Percentiles rank a stretch among this genome's conserved stretches.
These are phyloP conservation scores for Yamadazyma buinensis DNA, from an alignment of 1,139 yeast species.

Conservation along the genomic window DNA sequence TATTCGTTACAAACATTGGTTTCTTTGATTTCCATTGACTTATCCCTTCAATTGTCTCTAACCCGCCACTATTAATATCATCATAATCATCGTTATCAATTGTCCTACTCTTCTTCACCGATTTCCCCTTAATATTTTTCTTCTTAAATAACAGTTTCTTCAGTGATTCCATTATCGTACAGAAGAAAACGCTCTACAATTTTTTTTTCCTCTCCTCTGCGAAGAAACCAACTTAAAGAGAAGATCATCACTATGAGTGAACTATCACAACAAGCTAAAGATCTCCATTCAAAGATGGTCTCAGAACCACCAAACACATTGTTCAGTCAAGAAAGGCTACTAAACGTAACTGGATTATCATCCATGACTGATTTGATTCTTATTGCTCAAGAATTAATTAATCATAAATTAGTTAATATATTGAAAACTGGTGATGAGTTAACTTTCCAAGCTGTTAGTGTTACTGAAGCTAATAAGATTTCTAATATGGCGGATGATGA, in stretches of 20 bases:
- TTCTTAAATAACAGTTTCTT: conserved; percentile 7
- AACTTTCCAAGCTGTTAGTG: conserved; percentile 68
- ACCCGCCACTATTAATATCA: neutral
- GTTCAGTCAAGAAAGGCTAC: conserved; percentile 60
- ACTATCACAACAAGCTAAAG: conserved; percentile 48
- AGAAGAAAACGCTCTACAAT: too few relatives aligned
- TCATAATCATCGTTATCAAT: conserved; percentile 9
- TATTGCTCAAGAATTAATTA: conserved; percentile 63
- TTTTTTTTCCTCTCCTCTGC: too few relatives aligned
- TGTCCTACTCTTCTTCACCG: neutral
- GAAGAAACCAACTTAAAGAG: too few relatives aligned
- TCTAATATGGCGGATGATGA: conserved; percentile 82
- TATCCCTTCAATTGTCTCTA: conserved; percentile 6
- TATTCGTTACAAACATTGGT: conserved; percentile 1
- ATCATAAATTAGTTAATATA: conserved; percentile 63
- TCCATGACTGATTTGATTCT: conserved; percentile 49
- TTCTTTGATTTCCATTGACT: conserved; percentile 1
- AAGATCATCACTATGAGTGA: conserved; percentile 2
- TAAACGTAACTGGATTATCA: conserved; percentile 32
- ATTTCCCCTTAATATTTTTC: conserved; percentile 3
- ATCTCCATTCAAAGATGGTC: conserved; percentile 59
- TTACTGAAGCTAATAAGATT: conserved; percentile 66
- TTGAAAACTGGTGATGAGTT: conserved; percentile 61
- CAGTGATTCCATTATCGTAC: neutral
- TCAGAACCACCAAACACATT: conserved; percentile 41